Percentiles rank a stretch among this genome's conserved stretches.
phyloP scores from a whole-genome alignment of 2,329 filamentous ascomycete genomes.

The Drechslerella coelobrocha region DNA sequence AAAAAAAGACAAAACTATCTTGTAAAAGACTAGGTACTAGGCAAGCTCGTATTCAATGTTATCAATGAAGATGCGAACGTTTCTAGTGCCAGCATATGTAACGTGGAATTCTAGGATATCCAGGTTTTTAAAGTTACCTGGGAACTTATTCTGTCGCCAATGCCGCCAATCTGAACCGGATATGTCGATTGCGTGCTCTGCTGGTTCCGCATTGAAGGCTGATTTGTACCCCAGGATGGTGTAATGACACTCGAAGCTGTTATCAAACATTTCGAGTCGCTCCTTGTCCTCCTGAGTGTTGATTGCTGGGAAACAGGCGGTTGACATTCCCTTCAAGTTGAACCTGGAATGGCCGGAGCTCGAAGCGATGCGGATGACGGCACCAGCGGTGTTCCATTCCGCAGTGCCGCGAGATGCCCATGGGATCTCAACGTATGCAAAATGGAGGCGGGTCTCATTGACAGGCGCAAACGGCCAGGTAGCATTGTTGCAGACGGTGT shows the following conservation, averaged over 20 bases:
- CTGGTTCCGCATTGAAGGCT: conserved; percentile 8
- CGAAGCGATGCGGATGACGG: conserved; percentile 11
- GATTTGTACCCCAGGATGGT: conserved; percentile 31
- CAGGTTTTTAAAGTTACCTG: conserved; percentile 27
- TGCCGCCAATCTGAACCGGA: background rate
- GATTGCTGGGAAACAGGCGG: conserved; percentile 15
- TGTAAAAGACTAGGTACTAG: background rate
- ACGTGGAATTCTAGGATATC: conserved; percentile 31
- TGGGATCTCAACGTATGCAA: conserved; percentile 24
- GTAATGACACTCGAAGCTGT: conserved; percentile 29
- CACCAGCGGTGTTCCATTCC: conserved; percentile 4
- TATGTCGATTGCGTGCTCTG: conserved; percentile 29
- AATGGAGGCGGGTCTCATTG: conserved; percentile 11
- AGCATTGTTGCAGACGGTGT: conserved; percentile 11
- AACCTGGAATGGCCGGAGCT: background rate
- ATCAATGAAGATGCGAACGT: conserved; percentile 27
- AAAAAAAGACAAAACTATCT: conserved; percentile 9
- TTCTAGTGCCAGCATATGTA: conserved; percentile 31
- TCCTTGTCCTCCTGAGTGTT: background rate
- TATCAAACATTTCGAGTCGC: conserved; percentile 1
- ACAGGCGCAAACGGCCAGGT: conserved; percentile 22
- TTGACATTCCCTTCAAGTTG: conserved; percentile 9
- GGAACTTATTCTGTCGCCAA: conserved; percentile 18
- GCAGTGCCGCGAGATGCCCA: conserved; percentile 15
- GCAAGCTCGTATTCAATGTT: conserved; percentile 14